Evolutionary conservation across 495 filamentous ascomycete genomes (phyloP), one percentile per base, ranked within the genome.

Genomic region (Lophiostoma macrostomum): DNA sequence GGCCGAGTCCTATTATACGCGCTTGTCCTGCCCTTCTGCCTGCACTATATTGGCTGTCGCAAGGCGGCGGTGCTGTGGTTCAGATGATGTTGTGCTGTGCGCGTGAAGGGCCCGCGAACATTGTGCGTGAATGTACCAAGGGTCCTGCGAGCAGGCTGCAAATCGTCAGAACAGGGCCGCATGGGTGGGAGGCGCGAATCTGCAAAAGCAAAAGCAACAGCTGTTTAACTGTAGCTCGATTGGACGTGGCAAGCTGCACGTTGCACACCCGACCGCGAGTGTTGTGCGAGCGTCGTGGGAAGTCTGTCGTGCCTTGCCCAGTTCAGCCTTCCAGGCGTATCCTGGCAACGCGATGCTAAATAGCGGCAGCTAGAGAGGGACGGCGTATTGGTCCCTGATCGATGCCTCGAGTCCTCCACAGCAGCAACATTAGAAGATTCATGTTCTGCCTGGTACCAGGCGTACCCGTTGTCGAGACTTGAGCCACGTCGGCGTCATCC

Each of bases 71-170:
- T n/a, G 22, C 41, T 11, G 16, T 11, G 23, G 42, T 30, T 55
- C 51, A 55, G 51, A 55, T 46, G 51, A 55, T 55, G 29, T 13
- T 29, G 32, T 32, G 34, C 42, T 36, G 35, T 16, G 41, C 31
- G 41, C 24, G 31, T 39, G 50, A 18, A 14, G 28, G 23, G 28
- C 16, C 20, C 36, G 34, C 27, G 34, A 11, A 32, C 50, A 55
- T 55, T 8, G 41, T 48, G 41, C 6, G 51, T 2, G 22, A 47
- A 3, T 31, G 1, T n/a, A 4, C 3, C 19, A 44, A 14, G 34
- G 10, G 11, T 28, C 14, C 10, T 11, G 27, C 11, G 19, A 30
- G 13, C 32, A 27, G 13, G 4, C 12, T 4, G 14, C 34, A 28
- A 39, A 18, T 39, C 22, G 48, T 31, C 48, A 37, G 32, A 40